A percentile compares a stretch with the other conserved stretches of the same genome.
Conservation (phyloP, 176 grass and related monocot genomes). For the Zea mays region DNA sequence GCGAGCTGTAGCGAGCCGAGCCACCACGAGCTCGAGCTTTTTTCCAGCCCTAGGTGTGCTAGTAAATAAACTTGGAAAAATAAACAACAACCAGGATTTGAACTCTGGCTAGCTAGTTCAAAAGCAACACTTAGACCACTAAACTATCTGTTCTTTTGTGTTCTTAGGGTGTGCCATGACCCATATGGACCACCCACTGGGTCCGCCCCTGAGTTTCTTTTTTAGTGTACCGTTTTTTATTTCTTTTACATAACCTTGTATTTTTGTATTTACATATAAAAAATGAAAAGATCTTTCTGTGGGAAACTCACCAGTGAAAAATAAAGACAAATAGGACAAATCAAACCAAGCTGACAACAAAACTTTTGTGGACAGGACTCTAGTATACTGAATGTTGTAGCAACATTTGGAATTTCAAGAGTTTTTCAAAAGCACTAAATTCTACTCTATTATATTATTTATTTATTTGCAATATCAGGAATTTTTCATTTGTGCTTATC, state of each 20-base stretch:
- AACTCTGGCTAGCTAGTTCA: too few relatives aligned
- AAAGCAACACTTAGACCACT: too few relatives aligned
- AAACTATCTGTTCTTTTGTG: too few relatives aligned
- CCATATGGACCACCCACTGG: too few relatives aligned
- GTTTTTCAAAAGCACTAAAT: background rate
- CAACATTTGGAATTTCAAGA: background rate
- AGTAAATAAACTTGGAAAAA: too few relatives aligned
- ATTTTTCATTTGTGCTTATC: background rate
- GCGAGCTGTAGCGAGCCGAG: too few relatives aligned
- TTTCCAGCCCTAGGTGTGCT: too few relatives aligned
- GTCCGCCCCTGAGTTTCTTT: background rate
- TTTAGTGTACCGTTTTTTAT: background rate
- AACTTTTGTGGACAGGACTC: background rate
- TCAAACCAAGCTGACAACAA: constrained; percentile 2
- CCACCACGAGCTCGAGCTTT: too few relatives aligned
- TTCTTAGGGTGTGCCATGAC: too few relatives aligned
- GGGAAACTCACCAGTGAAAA: too few relatives aligned
- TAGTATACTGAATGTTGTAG: background rate
- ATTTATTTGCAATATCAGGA: background rate
- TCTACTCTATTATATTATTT: background rate
- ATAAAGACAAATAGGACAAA: too few relatives aligned
- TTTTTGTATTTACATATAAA: background rate
- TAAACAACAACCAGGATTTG: too few relatives aligned
- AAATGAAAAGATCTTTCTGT: background rate
- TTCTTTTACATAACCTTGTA: background rate